A percentile compares a stretch with the other conserved stretches of the same genome.
phyloP scores from a whole-genome alignment of 768 basidiomycete species.

The Asterophora lycoperdoides region DNA sequence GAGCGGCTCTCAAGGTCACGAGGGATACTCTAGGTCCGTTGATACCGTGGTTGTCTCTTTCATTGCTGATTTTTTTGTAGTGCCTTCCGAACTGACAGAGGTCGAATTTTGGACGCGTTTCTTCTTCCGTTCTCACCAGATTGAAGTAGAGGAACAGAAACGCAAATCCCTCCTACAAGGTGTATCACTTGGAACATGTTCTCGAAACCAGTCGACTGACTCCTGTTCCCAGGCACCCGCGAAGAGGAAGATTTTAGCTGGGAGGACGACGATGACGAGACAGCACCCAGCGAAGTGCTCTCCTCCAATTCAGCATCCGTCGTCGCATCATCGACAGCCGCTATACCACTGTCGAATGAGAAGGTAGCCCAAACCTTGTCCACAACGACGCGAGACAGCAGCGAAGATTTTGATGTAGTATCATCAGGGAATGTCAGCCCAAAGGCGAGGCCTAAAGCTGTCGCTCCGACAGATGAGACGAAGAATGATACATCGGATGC shows the following conservation, averaged over 20 bases:
- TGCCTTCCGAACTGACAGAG: conserved; percentile 59
- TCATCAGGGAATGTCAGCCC: conserved; percentile 50
- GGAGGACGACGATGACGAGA: conserved; percentile 92
- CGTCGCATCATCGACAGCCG: conserved; percentile 7
- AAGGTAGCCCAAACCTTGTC: conserved; percentile 1
- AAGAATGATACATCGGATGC: conserved; percentile 37
- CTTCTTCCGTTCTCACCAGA: conserved; percentile 85
- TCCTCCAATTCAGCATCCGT: conserved; percentile 16
- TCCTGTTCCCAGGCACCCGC: conserved; percentile 38
- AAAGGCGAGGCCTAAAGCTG: conserved; percentile 29
- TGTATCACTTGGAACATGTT: conserved; percentile 24
- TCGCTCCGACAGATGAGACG: conserved; percentile 18
- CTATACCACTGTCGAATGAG: conserved; percentile 4
- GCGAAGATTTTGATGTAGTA: conserved; percentile 66
- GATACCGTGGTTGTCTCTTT: background rate
- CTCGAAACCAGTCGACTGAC: background rate
- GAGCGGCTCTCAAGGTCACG: conserved; percentile 47
- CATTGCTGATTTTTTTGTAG: conserved; percentile 34
- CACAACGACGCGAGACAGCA: conserved; percentile 43
- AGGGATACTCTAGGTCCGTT: conserved; percentile 55
- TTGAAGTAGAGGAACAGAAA: conserved; percentile 71
- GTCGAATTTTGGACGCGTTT: conserved; percentile 83
- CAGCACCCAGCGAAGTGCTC: background rate
- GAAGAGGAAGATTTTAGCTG: conserved; percentile 90
- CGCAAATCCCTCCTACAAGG: conserved; percentile 76